phyloP scores from a whole-genome alignment of 495 filamentous ascomycete species.

The Cenococcum geophilum region DNA sequence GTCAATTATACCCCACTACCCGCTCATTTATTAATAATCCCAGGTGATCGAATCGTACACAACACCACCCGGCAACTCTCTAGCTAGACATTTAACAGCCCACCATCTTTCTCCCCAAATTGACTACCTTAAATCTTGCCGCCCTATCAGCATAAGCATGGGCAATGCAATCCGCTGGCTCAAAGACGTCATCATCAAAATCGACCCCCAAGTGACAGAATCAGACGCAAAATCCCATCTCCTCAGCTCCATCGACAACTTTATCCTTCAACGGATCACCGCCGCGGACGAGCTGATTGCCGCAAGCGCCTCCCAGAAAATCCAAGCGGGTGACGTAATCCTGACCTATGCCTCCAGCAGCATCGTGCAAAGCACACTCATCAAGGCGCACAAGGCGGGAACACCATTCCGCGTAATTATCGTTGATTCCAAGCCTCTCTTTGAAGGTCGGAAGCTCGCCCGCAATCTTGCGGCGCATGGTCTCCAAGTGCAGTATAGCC shows the following conservation, averaged over 20 bases:
- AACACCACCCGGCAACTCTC: constrained; percentile 72
- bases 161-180: constrained; percentile 93
- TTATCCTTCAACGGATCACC: constrained; percentile 84
- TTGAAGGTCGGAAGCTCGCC: constrained; percentile 73
- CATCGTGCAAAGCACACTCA: constrained; percentile 72
- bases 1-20: neutral
- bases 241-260: constrained; percentile 74
- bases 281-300: constrained; percentile 82
- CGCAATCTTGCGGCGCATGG: constrained; percentile 59
- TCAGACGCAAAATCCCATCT: constrained; percentile 68
- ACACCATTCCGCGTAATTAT: constrained; percentile 77
- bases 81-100: constrained; percentile 85
- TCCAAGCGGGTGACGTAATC: constrained; percentile 72
- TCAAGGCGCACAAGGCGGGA: constrained; percentile 61
- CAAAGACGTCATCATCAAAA: constrained; percentile 77
- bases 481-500: constrained; percentile 70
- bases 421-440: constrained; percentile 73
- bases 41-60: constrained; percentile 88
- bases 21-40: constrained; percentile 9
- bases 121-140: constrained; percentile 83
- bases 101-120: constrained; percentile 91
- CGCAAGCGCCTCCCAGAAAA: constrained; percentile 62
- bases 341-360: constrained; percentile 86
- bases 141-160: constrained; percentile 87
- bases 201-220: constrained; percentile 78